Conservation (phyloP, 768 basidiomycete species). For the Lactarius hengduanensis region DNA sequence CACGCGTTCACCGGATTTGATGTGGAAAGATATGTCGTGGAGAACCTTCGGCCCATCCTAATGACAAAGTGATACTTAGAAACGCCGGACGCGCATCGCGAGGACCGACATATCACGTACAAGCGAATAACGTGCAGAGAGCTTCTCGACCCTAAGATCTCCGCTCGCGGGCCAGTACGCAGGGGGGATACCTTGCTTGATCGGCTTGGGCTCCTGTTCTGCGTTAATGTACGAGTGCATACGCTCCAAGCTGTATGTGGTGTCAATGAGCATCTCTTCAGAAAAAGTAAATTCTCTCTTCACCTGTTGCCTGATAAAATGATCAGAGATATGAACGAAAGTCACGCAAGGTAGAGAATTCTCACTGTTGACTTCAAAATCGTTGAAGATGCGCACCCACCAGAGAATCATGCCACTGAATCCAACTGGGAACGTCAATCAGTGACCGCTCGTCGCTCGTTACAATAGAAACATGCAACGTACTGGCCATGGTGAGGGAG, state of each 20-base stretch:
- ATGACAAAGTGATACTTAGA: slow-evolving; percentile 30
- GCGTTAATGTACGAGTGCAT: slow-evolving; percentile 56
- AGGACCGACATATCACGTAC: slow-evolving; percentile 32
- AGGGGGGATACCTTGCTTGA: slow-evolving; percentile 47
- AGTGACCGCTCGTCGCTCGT: neutral
- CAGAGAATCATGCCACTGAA: slow-evolving; percentile 58
- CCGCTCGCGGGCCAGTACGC: slow-evolving; percentile 66
- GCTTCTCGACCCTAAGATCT: slow-evolving; percentile 48
- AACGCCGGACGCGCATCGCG: slow-evolving; percentile 45
- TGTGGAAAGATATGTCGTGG: slow-evolving; percentile 48
- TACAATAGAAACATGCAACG: slow-evolving; percentile 5
- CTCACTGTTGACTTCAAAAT: slow-evolving; percentile 47
- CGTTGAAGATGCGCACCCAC: slow-evolving; percentile 46
- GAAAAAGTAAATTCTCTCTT: neutral
- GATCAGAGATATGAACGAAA: neutral
- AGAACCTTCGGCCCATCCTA: slow-evolving; percentile 55
- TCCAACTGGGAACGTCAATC: slow-evolving; percentile 37
- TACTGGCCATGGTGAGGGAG: slow-evolving; percentile 44
- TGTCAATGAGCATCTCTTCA: slow-evolving; percentile 4
- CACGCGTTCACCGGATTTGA: slow-evolving; percentile 56
- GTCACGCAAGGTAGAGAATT: neutral
- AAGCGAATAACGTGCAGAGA: slow-evolving; percentile 49
- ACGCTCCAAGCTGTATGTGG: slow-evolving; percentile 45
- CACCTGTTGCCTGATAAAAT: slow-evolving; percentile 34
- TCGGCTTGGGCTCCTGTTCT: slow-evolving; percentile 51